Base-by-base conservation (phyloP, 2,329 filamentous ascomycete species). In the Claviceps sorghi region DNA sequence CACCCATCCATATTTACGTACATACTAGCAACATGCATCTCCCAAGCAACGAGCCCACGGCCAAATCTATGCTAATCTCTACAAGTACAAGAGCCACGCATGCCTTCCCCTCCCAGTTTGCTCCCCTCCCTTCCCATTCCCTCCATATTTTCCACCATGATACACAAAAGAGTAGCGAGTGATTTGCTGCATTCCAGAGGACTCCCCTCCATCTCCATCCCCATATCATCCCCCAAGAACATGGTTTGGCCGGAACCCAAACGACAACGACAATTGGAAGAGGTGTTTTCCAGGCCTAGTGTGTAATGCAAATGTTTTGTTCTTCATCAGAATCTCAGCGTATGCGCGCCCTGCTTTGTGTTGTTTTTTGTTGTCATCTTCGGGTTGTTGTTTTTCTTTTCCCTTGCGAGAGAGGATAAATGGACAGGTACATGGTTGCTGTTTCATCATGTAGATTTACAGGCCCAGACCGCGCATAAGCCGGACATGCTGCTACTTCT, bases 381-480 rank as follows among this genome's bases (percentile, higher is more conserved):
- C 17, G 38, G 17, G 1, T 4, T 15, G 13, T 13, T 36, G 13
- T 36, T 38, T n/a, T 38, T 38, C 7, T 38, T 7, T 38, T 38
- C 5, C 7, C 8, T 42, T 41, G 26, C 43, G 15, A 32, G 40
- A 29, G 15, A 19, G n/a, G 17, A 15, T 22, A 45, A 42, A 42
- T 42, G 46, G 48, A 53, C 41, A 32, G 22, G 29, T 26, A 43
- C 40, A 29, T 44, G 29, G n/a, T 50, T 30, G 41, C 38, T 30
- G 50, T 43, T n/a, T 9, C 45, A 36, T 47, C 46, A 50, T 52
- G 51, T 34, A 53, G 29, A 38, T 47, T 10, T 21, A 49, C 38
- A 38, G 36, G 36, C 15, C 36, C 36, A 38, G 36, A 38, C 2
- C 5, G 36, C 15, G 36, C 15, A 8, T 38, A 5, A 2, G 17